Evolutionary conservation across 73 alveolate species (phyloP), one percentile per base, ranked within the genome.

Genomic region (Paramecium primaurelia): DNA sequence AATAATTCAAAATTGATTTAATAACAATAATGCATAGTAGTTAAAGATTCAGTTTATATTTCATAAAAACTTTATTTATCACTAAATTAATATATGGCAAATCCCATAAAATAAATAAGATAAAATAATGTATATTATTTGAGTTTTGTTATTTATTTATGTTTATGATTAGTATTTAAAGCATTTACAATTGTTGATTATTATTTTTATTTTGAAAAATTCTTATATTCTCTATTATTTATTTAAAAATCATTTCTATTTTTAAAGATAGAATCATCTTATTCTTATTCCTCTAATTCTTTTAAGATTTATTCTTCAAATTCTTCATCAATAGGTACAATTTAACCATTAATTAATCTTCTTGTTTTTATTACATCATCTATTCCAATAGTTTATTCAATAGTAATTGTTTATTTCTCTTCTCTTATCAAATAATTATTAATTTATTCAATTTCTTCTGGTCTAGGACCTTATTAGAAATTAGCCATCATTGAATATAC

Each of bases 241-340:
- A 54, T 54, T 54, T 54, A 54, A n/a, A 54, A 54, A 54, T 54
- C 69, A 54, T 54, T 54, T 54, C 69, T 25, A 20, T 47, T 44
- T 80, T 64, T 80, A 49, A 80, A 80, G 0, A 80, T 44, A 0
- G 91, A 80, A 20, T 80, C 45, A 38, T 80, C 91, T 25, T 25
- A 14, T 44, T 80, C 91, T 49, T 80, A 9, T 80, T 80, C 91
- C 10, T 80, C 75, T 20, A 80, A n/a, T 45, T 26, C 37, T 14
- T 25, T 44, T 25, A 80, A 26, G 10, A 32, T 26, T n/a, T 45
- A 7, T 11, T 22, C 42, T 26, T 80, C 91, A 8, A 8, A 18
- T 80, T 80, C 91, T 47, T 80, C 91, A 80, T 80, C 91, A 18
- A 80, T 80, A 42, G 42, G 32, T 6, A 45, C n/a, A 38, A 80